Evolutionary conservation across 352 stramenopile genomes (phyloP).

Genomic region (Globisporangium cylindrosporum): DNA sequence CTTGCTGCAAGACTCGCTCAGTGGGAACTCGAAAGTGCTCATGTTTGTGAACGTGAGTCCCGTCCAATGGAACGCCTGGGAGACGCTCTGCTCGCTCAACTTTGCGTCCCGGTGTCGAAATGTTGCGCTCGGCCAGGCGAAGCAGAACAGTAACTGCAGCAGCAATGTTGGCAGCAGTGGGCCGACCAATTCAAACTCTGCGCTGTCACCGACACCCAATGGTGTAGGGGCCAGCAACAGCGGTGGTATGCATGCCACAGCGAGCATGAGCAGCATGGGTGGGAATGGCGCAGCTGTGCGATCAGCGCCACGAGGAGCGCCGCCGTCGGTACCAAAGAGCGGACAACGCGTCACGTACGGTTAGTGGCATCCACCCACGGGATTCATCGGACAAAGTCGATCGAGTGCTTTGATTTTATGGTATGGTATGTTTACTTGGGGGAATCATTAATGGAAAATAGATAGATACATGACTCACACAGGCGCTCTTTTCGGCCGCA

Average conservation of each 20-base stretch:
- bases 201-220: slow-evolving; percentile 5
- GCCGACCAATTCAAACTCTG: neutral
- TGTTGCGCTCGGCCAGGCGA: slow-evolving; percentile 85
- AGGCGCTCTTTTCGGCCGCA: neutral
- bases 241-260: slow-evolving; percentile 30
- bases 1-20: slow-evolving; percentile 80
- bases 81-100: slow-evolving; percentile 90
- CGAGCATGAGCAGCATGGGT: slow-evolving; percentile 34
- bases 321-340: slow-evolving; percentile 18
- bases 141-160: slow-evolving; percentile 30
- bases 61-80: slow-evolving; percentile 83
- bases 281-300: slow-evolving; percentile 13
- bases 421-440: neutral
- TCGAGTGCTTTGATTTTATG: neutral
- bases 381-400: neutral
- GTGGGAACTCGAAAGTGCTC: slow-evolving; percentile 78
- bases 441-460: neutral
- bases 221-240: slow-evolving; percentile 7
- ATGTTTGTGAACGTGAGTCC: slow-evolving; percentile 90
- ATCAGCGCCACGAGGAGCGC: slow-evolving; percentile 7
- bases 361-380: neutral
- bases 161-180: neutral
- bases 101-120: slow-evolving; percentile 88
- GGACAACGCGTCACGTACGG: slow-evolving; percentile 11
- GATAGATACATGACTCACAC: neutral